Evolutionary conservation across 257 asterid genomes (phyloP).

Genomic region (Eucommia ulmoides): DNA sequence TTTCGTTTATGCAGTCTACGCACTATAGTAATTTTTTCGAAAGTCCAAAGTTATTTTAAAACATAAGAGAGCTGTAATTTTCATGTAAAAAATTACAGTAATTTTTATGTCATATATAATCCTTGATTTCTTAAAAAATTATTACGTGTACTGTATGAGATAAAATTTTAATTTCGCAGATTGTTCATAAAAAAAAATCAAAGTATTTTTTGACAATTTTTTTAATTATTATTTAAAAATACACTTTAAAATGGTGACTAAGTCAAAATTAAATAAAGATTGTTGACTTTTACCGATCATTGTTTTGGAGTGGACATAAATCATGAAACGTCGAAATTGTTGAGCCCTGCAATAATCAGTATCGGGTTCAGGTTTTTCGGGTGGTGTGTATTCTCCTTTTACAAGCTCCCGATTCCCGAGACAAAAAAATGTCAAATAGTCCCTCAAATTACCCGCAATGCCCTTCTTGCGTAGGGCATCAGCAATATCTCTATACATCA

Average conservation of each 20-base stretch:
- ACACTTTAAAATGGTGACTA: no score
- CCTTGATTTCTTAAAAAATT: no score
- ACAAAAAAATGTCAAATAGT: constrained; percentile 29
- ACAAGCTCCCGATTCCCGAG: constrained; percentile 20
- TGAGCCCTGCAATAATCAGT: constrained; percentile 16
- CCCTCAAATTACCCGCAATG: constrained; percentile 13
- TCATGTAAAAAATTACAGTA: no score
- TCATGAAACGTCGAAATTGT: constrained; percentile 21
- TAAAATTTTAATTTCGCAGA: no score
- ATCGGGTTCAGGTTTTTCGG: constrained; percentile 16
- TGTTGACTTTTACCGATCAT: constrained; percentile 17
- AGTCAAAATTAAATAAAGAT: no score
- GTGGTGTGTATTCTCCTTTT: constrained; percentile 22
- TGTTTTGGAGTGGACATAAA: constrained; percentile 23
- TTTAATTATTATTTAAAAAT: no score
- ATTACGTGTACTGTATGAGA: no score
- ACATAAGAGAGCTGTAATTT: no score
- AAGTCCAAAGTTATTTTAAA: background rate
- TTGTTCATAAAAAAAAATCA: no score
- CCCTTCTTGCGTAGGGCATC: constrained; percentile 15
- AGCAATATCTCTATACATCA: constrained; percentile 24
- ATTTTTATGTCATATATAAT: no score
- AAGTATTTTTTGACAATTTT: no score
- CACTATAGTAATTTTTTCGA: background rate
- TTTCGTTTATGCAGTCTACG: background rate